These are phyloP conservation scores for Canavalia ensiformis DNA, from an alignment of 306 rosid species.

Conservation along the genomic window DNA sequence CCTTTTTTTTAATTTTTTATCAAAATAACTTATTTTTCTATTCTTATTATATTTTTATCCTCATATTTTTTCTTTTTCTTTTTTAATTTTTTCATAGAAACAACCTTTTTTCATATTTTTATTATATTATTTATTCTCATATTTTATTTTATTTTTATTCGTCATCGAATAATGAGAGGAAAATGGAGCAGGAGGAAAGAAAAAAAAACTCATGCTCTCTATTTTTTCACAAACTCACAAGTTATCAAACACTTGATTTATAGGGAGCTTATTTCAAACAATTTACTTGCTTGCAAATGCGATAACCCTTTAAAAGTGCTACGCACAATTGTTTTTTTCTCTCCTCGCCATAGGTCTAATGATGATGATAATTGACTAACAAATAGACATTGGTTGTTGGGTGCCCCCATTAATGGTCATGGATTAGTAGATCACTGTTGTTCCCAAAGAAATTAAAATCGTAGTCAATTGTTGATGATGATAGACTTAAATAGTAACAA, in stretches of 20 bases:
- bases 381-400: constrained; percentile 4
- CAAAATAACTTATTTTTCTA: too few relatives aligned
- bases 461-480: constrained; percentile 55
- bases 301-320: background rate
- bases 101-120: too few relatives aligned
- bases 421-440: constrained; percentile 7
- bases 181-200: background rate
- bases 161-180: background rate
- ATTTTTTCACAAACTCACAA: constrained; percentile 29
- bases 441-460: constrained; percentile 42
- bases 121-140: too few relatives aligned
- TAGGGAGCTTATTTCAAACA: background rate
- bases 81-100: too few relatives aligned
- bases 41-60: too few relatives aligned
- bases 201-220: background rate
- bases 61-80: too few relatives aligned
- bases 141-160: too few relatives aligned
- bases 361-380: constrained; percentile 11
- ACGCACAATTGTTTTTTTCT: background rate
- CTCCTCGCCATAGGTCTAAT: background rate
- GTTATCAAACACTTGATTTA: background rate
- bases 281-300: background rate
- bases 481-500: constrained; percentile 32
- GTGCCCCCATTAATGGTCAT: constrained; percentile 43
- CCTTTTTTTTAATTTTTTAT: too few relatives aligned